phyloP scores from a whole-genome alignment of 108 stramenopile species.

The Skeletonema tropicum region DNA sequence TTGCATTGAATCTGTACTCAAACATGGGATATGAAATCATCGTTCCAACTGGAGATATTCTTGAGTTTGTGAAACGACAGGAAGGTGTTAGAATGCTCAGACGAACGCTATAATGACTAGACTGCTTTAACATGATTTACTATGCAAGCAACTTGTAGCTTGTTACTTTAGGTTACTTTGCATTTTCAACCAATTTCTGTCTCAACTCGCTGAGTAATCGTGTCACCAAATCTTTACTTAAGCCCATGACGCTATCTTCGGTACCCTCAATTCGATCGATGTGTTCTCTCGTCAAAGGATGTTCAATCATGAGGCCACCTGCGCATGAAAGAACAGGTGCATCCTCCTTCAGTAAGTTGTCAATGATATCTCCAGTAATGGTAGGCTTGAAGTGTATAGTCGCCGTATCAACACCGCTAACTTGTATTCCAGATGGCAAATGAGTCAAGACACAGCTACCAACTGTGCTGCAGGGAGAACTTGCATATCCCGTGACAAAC shows the following conservation, averaged over 20 bases:
- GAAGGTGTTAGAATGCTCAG: conserved; percentile 7
- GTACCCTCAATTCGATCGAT: conserved; percentile 82
- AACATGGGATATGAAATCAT: conserved; percentile 18
- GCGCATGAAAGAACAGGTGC: conserved; percentile 82
- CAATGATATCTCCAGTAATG: conserved; percentile 55
- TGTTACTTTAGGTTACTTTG: background rate
- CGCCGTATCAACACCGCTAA: conserved; percentile 78
- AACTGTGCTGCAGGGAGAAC: conserved; percentile 67
- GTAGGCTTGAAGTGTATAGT: conserved; percentile 67
- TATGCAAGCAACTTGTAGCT: too few relatives aligned
- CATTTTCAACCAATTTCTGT: conserved; percentile 31
- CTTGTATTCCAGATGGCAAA: conserved; percentile 68
- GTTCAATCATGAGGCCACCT: conserved; percentile 88
- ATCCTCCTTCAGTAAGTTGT: conserved; percentile 53
- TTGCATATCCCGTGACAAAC: conserved; percentile 63
- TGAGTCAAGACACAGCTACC: conserved; percentile 77
- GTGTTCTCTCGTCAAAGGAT: conserved; percentile 70
- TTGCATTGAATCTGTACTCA: conserved; percentile 9
- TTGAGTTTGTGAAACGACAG: conserved; percentile 11
- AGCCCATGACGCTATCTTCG: conserved; percentile 86
- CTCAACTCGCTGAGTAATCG: conserved; percentile 53
- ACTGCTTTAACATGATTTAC: background rate
- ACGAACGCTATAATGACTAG: background rate
- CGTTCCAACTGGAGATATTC: conserved; percentile 3
- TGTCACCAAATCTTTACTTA: conserved; percentile 69